These are phyloP conservation scores for Saccharomyces kudriavzevii DNA, from an alignment of 805 yeast species.

Conservation along the genomic window DNA sequence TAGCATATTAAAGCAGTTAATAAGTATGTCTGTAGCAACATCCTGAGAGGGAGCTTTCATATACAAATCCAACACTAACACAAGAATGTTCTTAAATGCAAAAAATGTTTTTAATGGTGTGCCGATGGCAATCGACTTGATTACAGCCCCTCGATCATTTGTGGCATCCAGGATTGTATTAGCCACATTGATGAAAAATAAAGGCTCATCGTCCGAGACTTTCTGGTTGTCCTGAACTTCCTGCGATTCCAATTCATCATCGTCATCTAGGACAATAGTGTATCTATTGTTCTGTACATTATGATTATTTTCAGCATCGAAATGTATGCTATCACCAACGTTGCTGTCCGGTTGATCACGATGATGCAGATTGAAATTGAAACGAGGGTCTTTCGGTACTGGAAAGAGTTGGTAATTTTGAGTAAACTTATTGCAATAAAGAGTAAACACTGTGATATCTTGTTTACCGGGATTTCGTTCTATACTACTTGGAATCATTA, in stretches of 20 bases:
- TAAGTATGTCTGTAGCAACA: slow-evolving; percentile 7
- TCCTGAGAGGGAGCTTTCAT: slow-evolving; percentile 14
- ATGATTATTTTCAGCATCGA: slow-evolving; percentile 1
- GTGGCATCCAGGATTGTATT: slow-evolving; percentile 37
- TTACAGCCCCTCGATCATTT: slow-evolving; percentile 50
- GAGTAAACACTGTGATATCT: slow-evolving; percentile 49
- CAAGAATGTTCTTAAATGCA: slow-evolving; percentile 50
- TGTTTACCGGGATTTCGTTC: slow-evolving; percentile 43
- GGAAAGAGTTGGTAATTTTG: slow-evolving; percentile 22
- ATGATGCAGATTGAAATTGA: neutral
- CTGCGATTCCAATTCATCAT: slow-evolving; percentile 3
- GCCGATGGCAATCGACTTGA: slow-evolving; percentile 52
- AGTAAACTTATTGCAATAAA: slow-evolving; percentile 34
- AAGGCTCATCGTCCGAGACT: slow-evolving; percentile 28
- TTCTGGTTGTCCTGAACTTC: slow-evolving; percentile 2
- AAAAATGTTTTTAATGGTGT: slow-evolving; percentile 46
- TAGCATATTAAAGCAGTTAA: slow-evolving; percentile 19
- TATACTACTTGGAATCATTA: slow-evolving; percentile 56
- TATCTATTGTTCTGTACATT: slow-evolving; percentile 6
- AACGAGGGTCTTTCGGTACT: slow-evolving; percentile 3
- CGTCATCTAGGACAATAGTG: neutral
- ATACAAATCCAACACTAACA: slow-evolving; percentile 39
- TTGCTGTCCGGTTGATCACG: neutral
- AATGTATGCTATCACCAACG: slow-evolving; percentile 3
- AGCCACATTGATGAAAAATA: slow-evolving; percentile 51